Evolutionary conservation across 23 red algal genomes (phyloP).

Genomic region (Chondrus crispus): DNA sequence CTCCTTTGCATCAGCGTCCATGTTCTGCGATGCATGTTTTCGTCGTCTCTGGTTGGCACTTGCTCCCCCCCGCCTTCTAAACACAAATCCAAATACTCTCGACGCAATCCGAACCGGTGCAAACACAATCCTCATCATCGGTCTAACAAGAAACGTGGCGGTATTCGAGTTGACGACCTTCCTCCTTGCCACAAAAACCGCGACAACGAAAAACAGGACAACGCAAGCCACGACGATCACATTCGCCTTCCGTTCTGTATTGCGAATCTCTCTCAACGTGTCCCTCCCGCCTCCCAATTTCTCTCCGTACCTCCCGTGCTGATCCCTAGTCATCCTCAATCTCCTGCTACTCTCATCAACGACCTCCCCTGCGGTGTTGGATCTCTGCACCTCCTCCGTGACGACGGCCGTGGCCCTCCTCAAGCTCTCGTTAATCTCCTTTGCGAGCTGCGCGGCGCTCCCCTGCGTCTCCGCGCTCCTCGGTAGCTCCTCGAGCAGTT

Average conservation of each 20-base stretch:
- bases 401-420: constrained; percentile 33
- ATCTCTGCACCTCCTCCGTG: constrained; percentile 31
- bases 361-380: constrained; percentile 19
- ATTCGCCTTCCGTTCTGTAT: constrained; percentile 33
- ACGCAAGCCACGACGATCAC: constrained; percentile 28
- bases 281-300: neutral
- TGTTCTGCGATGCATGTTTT: too few species aligned
- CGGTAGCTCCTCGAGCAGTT: neutral
- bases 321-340: constrained; percentile 32
- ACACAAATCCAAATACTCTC: too few species aligned
- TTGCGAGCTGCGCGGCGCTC: constrained; percentile 22
- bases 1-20: too few species aligned
- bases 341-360: constrained; percentile 38
- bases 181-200: constrained; percentile 31
- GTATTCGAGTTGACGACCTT: constrained; percentile 2
- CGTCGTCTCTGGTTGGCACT: too few species aligned
- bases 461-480: neutral
- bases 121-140: neutral
- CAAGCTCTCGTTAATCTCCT: constrained; percentile 45
- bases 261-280: constrained; percentile 22
- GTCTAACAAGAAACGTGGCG: constrained; percentile 38
- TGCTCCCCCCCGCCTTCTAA: too few species aligned
- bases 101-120: neutral
- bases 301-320: constrained; percentile 32
- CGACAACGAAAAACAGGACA: constrained; percentile 46